Evolutionary conservation across 805 yeast genomes (phyloP).

Genomic region (Torulaspora maleeae): DNA sequence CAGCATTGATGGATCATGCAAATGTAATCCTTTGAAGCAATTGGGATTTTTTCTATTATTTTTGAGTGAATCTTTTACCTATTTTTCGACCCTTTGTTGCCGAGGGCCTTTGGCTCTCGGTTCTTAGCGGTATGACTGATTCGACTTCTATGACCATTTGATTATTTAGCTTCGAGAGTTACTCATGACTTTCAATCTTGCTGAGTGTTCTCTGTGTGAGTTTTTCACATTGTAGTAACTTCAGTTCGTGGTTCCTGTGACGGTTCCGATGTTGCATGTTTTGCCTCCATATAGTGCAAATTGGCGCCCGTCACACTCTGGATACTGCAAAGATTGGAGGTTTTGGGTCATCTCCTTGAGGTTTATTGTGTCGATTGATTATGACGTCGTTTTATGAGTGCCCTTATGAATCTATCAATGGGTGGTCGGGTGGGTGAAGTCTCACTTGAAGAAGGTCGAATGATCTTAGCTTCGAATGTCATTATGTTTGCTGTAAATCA

Average conservation of each 20-base stretch:
- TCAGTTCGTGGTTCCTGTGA: constrained; percentile 25
- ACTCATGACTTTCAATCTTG: neutral
- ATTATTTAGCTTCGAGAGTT: neutral
- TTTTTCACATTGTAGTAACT: constrained; percentile 19
- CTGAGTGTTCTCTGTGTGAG: constrained; percentile 17
- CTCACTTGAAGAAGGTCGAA: neutral
- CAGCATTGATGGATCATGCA: constrained; percentile 4
- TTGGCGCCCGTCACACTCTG: constrained; percentile 19
- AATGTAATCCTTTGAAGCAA: neutral
- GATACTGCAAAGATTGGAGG: constrained; percentile 12
- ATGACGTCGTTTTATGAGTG: too few relatives aligned
- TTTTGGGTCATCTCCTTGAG: neutral
- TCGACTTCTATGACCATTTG: neutral
- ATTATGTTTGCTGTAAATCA: constrained; percentile 17
- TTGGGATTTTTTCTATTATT: neutral
- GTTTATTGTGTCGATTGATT: neutral
- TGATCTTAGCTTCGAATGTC: neutral
- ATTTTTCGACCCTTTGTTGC: neutral
- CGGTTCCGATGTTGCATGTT: constrained; percentile 20
- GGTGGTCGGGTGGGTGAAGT: neutral
- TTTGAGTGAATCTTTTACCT: too few relatives aligned
- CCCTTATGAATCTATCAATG: neutral
- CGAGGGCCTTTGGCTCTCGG: neutral
- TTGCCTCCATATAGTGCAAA: constrained; percentile 32
- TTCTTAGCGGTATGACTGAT: neutral